These are phyloP conservation scores for Zasmidium cellare DNA, from an alignment of 2,329 filamentous ascomycete genomes.

Conservation along the genomic window DNA sequence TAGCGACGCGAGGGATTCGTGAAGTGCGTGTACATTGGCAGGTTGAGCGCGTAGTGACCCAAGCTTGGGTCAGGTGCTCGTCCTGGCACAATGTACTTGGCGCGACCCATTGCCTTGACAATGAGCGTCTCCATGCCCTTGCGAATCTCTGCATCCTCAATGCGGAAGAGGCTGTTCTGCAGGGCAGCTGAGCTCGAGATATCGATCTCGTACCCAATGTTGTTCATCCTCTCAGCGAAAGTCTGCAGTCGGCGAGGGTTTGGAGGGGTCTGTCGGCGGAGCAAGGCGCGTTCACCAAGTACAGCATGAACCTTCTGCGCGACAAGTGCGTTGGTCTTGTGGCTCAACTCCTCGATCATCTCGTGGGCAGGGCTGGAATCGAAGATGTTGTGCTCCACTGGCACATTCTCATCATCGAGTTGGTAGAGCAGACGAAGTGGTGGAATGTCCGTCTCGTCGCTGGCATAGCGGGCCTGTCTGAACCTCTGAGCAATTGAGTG, in stretches of 20 bases:
- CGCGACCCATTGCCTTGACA: constrained; percentile 92
- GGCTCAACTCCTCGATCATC: constrained; percentile 89
- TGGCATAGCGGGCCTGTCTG: constrained; percentile 78
- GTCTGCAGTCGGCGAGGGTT: constrained; percentile 86
- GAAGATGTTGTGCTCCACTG: constrained; percentile 94
- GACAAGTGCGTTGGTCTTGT: constrained; percentile 88
- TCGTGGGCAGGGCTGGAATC: constrained; percentile 86
- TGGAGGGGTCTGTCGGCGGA: constrained; percentile 81
- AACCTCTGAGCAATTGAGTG: constrained; percentile 84
- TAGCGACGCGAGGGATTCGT: constrained; percentile 94
- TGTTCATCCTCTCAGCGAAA: constrained; percentile 89
- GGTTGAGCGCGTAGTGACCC: constrained; percentile 87
- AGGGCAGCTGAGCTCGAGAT: constrained; percentile 83
- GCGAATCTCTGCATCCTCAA: constrained; percentile 83
- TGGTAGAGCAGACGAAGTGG: constrained; percentile 88
- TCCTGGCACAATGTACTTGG: constrained; percentile 88
- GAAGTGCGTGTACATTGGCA: constrained; percentile 95
- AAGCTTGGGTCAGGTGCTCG: constrained; percentile 75
- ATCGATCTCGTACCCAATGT: constrained; percentile 87
- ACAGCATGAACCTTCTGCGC: constrained; percentile 78
- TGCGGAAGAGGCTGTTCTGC: constrained; percentile 92
- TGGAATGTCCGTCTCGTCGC: constrained; percentile 74
- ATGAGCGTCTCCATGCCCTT: constrained; percentile 98
- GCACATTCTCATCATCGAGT: constrained; percentile 96
- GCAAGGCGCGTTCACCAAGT: constrained; percentile 86